Evolutionary conservation across 1,139 yeast species (phyloP).

Genomic region (Yamadazyma mexicana): DNA sequence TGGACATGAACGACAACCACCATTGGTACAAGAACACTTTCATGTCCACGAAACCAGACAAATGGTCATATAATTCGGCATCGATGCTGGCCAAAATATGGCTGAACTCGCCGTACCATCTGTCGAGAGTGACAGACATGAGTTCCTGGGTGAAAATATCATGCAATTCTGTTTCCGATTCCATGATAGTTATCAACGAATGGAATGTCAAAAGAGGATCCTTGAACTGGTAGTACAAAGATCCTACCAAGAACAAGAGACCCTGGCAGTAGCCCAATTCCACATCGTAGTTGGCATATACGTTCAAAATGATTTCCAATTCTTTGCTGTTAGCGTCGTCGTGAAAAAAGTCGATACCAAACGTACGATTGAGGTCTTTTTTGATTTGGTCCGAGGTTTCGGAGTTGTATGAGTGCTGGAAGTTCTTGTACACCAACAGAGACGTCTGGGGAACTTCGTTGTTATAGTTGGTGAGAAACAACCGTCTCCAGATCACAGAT

Average conservation of each 20-base stretch:
- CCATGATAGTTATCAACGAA: slow-evolving; percentile 61
- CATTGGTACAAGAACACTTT: slow-evolving; percentile 58
- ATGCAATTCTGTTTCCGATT: slow-evolving; percentile 56
- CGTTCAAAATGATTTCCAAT: slow-evolving; percentile 61
- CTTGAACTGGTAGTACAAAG: slow-evolving; percentile 53
- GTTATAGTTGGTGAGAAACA: slow-evolving; percentile 31
- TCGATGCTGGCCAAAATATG: slow-evolving; percentile 41
- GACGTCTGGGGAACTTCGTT: slow-evolving; percentile 38
- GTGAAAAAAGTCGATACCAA: slow-evolving; percentile 52
- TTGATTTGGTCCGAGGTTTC: slow-evolving; percentile 54
- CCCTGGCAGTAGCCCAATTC: slow-evolving; percentile 78
- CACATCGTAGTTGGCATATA: slow-evolving; percentile 65
- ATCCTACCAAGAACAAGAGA: slow-evolving; percentile 64
- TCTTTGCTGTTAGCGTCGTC: slow-evolving; percentile 41
- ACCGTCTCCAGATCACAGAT: slow-evolving; percentile 36
- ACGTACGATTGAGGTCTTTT: slow-evolving; percentile 64
- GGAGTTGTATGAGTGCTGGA: slow-evolving; percentile 44
- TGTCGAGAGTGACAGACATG: slow-evolving; percentile 56
- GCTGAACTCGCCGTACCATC: slow-evolving; percentile 57
- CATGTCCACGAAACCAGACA: slow-evolving; percentile 40
- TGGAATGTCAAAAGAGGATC: slow-evolving; percentile 52
- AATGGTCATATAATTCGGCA: slow-evolving; percentile 46
- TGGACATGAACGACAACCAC: slow-evolving; percentile 67
- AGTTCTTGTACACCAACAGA: slow-evolving; percentile 35
- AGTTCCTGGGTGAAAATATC: slow-evolving; percentile 55